Evolutionary conservation across 23 red algal species (phyloP).

Genomic region (Agarophyton chilense): DNA sequence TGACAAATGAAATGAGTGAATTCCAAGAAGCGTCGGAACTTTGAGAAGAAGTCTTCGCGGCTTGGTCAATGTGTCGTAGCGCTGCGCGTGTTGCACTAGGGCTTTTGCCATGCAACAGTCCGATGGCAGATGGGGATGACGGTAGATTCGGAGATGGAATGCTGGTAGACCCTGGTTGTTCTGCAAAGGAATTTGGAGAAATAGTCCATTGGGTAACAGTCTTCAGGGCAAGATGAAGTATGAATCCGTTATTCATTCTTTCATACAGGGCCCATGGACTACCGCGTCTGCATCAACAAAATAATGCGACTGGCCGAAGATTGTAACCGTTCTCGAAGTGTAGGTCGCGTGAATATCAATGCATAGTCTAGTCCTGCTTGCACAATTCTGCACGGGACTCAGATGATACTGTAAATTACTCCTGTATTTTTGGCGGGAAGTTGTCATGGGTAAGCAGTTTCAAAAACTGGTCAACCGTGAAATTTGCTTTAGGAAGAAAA

Average conservation of each 20-base stretch:
- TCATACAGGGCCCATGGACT: too few species aligned
- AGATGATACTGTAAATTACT: too few species aligned
- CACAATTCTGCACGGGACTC: too few species aligned
- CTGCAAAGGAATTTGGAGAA: neutral
- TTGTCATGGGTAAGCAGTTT: too few species aligned
- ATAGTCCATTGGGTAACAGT: neutral
- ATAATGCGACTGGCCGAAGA: too few species aligned
- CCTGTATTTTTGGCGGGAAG: too few species aligned
- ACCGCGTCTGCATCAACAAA: neutral
- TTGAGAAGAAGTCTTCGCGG: neutral
- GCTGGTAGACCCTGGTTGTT: neutral
- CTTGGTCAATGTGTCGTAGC: neutral
- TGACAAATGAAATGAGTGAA: constrained; percentile 16
- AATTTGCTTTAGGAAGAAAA: too few species aligned
- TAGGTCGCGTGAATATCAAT: too few species aligned
- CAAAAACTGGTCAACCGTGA: too few species aligned
- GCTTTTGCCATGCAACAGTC: neutral
- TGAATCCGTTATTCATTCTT: neutral
- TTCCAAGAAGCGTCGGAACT: neutral
- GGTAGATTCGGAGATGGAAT: neutral
- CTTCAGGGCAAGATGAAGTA: neutral
- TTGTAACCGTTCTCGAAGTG: too few species aligned
- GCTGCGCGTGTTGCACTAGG: constrained; percentile 19
- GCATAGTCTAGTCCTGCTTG: too few species aligned
- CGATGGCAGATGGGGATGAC: constrained; percentile 3